Conservation (phyloP, 169 alveolate genomes). For the Pseudocohnilembus persalinus region DNA sequence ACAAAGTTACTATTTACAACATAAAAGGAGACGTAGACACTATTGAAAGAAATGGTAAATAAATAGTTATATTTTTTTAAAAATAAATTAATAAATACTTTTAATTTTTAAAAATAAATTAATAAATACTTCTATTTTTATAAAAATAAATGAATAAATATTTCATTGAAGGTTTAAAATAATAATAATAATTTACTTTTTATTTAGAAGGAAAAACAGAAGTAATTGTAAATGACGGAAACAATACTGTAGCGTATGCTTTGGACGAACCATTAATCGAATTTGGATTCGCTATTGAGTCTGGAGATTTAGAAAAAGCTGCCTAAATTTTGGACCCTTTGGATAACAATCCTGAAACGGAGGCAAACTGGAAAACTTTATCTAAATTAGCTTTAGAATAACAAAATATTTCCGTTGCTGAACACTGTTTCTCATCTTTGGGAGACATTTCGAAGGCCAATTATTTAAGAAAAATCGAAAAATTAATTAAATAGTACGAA, state of each 20-base stretch:
- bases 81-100: background rate
- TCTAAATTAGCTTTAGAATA: conserved; percentile 89
- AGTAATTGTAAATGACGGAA: conserved; percentile 89
- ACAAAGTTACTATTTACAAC: conserved; percentile 88
- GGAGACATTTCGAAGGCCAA: conserved; percentile 91
- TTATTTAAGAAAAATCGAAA: conserved; percentile 83
- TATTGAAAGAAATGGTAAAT: conserved; percentile 82
- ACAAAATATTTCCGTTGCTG: conserved; percentile 87
- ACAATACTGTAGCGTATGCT: conserved; percentile 83
- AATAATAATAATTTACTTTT: too few relatives aligned
- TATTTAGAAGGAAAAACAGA: conserved; percentile 81
- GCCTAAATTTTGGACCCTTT: conserved; percentile 86
- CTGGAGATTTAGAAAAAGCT: conserved; percentile 88
- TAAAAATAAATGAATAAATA: too few relatives aligned
- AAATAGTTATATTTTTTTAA: background rate
- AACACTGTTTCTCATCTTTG: conserved; percentile 91
- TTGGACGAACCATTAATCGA: conserved; percentile 90
- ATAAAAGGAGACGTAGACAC: conserved; percentile 94
- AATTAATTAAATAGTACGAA: conserved; percentile 58
- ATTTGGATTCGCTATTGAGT: conserved; percentile 90
- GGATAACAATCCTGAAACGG: conserved; percentile 88
- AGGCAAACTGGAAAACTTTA: conserved; percentile 92
- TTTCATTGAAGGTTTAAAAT: too few relatives aligned
- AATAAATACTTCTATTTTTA: too few relatives aligned
- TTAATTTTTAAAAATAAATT: too few relatives aligned